These are phyloP conservation scores for Vitis cinerea DNA, from an alignment of 164 flowering plant species.

Conservation along the genomic window DNA sequence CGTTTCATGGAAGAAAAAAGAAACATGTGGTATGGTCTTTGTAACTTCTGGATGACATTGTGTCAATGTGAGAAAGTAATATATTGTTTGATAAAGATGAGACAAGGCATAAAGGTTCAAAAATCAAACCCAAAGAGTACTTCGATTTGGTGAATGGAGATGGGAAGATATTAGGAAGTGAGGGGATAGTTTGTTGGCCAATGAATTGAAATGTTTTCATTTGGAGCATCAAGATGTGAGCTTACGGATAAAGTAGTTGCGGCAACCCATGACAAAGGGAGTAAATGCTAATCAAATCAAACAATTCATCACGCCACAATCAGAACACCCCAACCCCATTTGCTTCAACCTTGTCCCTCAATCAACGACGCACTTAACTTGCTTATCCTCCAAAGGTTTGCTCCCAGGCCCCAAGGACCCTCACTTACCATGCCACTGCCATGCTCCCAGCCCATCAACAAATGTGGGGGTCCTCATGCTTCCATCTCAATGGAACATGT, in stretches of 20 bases:
- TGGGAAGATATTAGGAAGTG: not conserved
- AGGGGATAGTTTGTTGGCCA: not conserved
- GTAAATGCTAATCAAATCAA: not conserved
- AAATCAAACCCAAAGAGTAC: not conserved
- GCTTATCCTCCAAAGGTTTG: not conserved
- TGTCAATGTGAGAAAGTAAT: not conserved
- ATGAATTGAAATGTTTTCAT: constrained; percentile 1
- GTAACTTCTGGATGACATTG: too few species aligned
- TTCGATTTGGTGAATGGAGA: not conserved
- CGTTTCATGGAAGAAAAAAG: too few species aligned
- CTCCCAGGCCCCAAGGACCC: not conserved
- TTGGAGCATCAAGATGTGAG: not conserved
- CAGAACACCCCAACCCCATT: constrained; percentile 6
- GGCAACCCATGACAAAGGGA: not conserved
- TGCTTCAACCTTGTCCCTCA: constrained; percentile 13
- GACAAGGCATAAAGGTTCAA: constrained; percentile 8
- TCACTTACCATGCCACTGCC: too few species aligned
- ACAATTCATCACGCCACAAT: not conserved
- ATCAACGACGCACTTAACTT: not conserved
- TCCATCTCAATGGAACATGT: too few species aligned
- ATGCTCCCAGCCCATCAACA: too few species aligned
- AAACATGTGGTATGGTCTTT: not conserved
- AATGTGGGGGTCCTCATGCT: not conserved
- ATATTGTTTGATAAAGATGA: constrained; percentile 13
- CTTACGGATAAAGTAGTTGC: not conserved